Evolutionary conservation across 495 filamentous ascomycete genomes (phyloP), one percentile per base, ranked within the genome.

Genomic region (Xylaria palmicola): DNA sequence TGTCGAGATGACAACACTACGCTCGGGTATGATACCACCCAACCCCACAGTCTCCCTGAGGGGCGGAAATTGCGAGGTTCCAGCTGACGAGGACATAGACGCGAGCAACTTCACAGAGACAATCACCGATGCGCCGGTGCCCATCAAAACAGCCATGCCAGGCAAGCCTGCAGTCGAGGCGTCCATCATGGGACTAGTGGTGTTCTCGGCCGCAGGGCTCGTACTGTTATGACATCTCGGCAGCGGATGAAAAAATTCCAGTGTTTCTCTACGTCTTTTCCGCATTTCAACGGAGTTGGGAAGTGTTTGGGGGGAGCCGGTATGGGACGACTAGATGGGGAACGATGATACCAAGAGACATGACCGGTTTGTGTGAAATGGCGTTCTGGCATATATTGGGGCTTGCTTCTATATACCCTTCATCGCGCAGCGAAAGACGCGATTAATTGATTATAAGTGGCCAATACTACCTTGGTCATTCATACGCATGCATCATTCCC

Each of bases 131-230:
- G 34, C 64, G 0, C 48, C 56, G 6, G 62, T 59, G 10, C 62
- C 64, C 24, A 22, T 64, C 32, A 61, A 58, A 9, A 60, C 67
- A 4, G 60, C 27, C 13, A 58, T 56, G 17, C 44, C 62, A 6
- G 64, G 68, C 10, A 69, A 68, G 48, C 69, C 67, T 0, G 60
- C 67, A 10, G 52, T 67, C 29, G 67, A 69, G 30, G 69, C 69
- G 43, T 72, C 69, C 19, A 59, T 72, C 61, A 72, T 72, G 69
- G 69, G 69, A 1, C 51, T 72, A 1, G 48, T 72, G 53, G 65
- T 72, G 34, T 72, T 72, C 47, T 69, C 69, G 22, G 67, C 62
- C 22, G 69, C 65, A 17, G 69, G 69, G 52, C 51, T 72, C 19
- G 65, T 59, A 32, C 51, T 72, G 29, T 52, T 72, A 60, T 72